Evolutionary conservation across 345 rosid genomes (phyloP).

Genomic region (Carallia brachiata): DNA sequence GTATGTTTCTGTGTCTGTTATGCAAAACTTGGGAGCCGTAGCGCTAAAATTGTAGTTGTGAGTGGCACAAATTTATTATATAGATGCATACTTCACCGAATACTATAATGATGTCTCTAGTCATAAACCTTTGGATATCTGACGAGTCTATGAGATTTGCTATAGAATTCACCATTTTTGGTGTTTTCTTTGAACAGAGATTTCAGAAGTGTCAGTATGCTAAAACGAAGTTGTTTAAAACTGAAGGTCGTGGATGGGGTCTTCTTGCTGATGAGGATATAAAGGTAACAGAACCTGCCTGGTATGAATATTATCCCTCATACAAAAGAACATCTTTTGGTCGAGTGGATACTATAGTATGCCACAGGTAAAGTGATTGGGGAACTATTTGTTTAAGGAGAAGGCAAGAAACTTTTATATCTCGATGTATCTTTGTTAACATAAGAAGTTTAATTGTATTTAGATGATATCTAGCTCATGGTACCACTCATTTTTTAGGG

Average conservation of each 20-base stretch:
- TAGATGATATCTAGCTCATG: not conserved
- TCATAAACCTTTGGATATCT: no score
- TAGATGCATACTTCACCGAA: no score
- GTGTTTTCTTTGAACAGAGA: conserved; percentile 45
- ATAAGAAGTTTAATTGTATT: not conserved
- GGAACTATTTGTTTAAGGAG: not conserved
- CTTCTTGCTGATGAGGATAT: conserved; percentile 78
- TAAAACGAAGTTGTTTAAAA: conserved; percentile 64
- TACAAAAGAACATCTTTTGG: not conserved
- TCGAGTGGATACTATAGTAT: not conserved
- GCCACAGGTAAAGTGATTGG: not conserved
- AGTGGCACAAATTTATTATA: no score
- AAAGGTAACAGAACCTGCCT: conserved; percentile 44
- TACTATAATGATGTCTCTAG: no score
- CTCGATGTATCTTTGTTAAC: not conserved
- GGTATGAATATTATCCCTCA: not conserved
- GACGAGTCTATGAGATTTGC: not conserved
- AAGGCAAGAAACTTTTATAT: not conserved
- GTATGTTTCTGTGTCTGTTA: no score
- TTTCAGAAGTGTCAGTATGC: conserved; percentile 85
- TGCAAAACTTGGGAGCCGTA: no score
- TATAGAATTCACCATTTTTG: not conserved
- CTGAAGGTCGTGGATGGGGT: conserved; percentile 90
- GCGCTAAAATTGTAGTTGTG: no score
- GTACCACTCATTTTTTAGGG: not conserved